Base-by-base conservation (phyloP, 768 basidiomycete genomes). In the Paxillus involutus region DNA sequence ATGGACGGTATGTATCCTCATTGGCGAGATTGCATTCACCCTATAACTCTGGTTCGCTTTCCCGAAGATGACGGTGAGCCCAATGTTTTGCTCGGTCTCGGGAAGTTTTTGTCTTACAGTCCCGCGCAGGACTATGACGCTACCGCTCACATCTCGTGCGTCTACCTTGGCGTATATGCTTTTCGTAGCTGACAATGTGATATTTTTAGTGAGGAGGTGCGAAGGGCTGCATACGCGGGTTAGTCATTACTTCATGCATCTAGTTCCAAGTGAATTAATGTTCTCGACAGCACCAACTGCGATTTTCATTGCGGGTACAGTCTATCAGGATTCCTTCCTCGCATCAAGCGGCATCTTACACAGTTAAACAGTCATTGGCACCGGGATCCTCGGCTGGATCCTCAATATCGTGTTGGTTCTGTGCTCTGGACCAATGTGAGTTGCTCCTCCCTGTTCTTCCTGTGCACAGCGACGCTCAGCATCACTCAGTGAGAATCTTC, bases 401-500 rank as follows among this genome's bases (percentile, higher is more conserved):
- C 78, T 94, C 56, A 96, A 94, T 70, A 89, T 96, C 58, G 86
- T 92, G 5, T 70, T 93, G 30, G 79, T 94, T n/a, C 76, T 94
- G 9, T 94, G 91, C 69, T 89, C 88, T 17, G 90, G 90, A 7
- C 82, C 84, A 51, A 73, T 89, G 85, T 86, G 57, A 62, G 84
- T 74, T 14, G 16, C 24, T 4, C 36, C 42, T 30, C 19, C 42
- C 42, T 10, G 14, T 41, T 12, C 32, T 5, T 39, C 11, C 26
- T n/a, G n/a, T 29, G 32, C n/a, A 37, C 21, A 16, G 12, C 12
- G 21, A 52, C 5, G 12, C 35, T 13, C 35, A 12, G 12, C 26
- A 56, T 51, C 19, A 33, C 46, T 2, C 56, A 86, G 85, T 14
- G 83, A 76, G 52, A 73, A 82, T 51, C 79, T 92, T 17, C 88